Conservation (phyloP, 2,329 filamentous ascomycete genomes). For the Paracoccidioides lutzii region DNA sequence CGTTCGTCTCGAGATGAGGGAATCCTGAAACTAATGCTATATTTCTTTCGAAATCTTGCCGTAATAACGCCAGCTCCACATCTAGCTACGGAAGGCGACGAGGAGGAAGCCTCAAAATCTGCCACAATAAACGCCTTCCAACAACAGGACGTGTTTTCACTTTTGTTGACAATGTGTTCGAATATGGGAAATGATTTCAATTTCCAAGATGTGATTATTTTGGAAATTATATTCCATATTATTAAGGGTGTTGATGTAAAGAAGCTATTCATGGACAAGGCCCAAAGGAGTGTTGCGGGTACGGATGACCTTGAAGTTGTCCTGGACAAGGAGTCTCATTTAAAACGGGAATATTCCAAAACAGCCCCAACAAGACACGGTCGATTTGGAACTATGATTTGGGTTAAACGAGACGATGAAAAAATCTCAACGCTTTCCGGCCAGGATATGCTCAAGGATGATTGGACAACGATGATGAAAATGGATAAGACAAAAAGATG, state of each 20-base stretch:
- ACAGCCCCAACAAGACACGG: slow-evolving; percentile 79
- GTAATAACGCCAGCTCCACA: slow-evolving; percentile 66
- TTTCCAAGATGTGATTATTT: slow-evolving; percentile 71
- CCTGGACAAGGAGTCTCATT: slow-evolving; percentile 71
- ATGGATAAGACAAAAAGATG: slow-evolving; percentile 88
- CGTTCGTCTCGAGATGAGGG: slow-evolving; percentile 70
- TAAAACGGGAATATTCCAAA: slow-evolving; percentile 63
- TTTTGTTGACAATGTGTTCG: slow-evolving; percentile 75
- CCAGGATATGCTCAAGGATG: slow-evolving; percentile 67
- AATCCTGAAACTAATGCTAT: slow-evolving; percentile 80
- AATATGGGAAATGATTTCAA: slow-evolving; percentile 91
- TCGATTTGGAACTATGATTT: slow-evolving; percentile 92
- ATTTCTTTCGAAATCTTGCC: slow-evolving; percentile 77
- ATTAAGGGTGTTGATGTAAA: slow-evolving; percentile 78
- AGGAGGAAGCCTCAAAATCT: slow-evolving; percentile 76
- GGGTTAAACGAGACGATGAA: slow-evolving; percentile 77
- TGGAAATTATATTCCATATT: slow-evolving; percentile 86
- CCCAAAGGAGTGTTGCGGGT: slow-evolving; percentile 54
- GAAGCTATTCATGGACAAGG: slow-evolving; percentile 73
- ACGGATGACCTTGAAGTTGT: slow-evolving; percentile 60
- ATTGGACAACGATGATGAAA: slow-evolving; percentile 62
- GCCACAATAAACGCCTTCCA: slow-evolving; percentile 80
- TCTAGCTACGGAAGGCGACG: slow-evolving; percentile 69
- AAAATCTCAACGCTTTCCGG: slow-evolving; percentile 80
- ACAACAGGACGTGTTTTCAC: slow-evolving; percentile 76